Evolutionary conservation across 2,329 filamentous ascomycete genomes (phyloP).

Genomic region (Orbilia blumenaviensis): DNA sequence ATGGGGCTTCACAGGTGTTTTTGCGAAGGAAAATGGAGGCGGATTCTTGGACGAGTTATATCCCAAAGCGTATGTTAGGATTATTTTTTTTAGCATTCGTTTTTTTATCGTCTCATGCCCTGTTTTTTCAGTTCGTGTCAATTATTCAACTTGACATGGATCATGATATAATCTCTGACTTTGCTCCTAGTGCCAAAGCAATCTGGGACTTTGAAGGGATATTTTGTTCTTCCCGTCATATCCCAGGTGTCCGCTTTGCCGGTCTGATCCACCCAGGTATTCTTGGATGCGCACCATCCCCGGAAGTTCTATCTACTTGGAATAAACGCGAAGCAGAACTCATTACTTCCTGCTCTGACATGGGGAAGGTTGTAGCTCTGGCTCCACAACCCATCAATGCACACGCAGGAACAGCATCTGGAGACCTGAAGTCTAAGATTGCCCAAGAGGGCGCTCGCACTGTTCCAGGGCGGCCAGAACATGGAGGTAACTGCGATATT

Average conservation of each 20-base stretch:
- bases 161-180: no score
- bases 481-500: conserved; percentile 91
- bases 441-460: conserved; percentile 82
- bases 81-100: not conserved
- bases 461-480: conserved; percentile 82
- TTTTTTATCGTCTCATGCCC: conserved; percentile 3
- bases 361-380: conserved; percentile 77
- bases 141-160: no score
- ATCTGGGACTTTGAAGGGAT: conserved; percentile 83
- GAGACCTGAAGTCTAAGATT: conserved; percentile 70
- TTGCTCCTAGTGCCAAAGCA: conserved; percentile 70
- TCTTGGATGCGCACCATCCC: conserved; percentile 84
- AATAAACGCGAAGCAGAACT: conserved; percentile 83
- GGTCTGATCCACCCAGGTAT: conserved; percentile 93
- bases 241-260: conserved; percentile 85
- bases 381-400: conserved; percentile 76
- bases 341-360: conserved; percentile 72
- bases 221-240: conserved; percentile 84
- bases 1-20: conserved; percentile 90
- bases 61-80: conserved; percentile 73
- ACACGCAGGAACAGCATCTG: conserved; percentile 74
- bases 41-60: conserved; percentile 90
- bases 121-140: no score
- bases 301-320: conserved; percentile 80
- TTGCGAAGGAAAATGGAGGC: conserved; percentile 81